These are phyloP conservation scores for Pneumocystis wakefieldiae DNA, from an alignment of 1,139 yeast species.

Conservation along the genomic window DNA sequence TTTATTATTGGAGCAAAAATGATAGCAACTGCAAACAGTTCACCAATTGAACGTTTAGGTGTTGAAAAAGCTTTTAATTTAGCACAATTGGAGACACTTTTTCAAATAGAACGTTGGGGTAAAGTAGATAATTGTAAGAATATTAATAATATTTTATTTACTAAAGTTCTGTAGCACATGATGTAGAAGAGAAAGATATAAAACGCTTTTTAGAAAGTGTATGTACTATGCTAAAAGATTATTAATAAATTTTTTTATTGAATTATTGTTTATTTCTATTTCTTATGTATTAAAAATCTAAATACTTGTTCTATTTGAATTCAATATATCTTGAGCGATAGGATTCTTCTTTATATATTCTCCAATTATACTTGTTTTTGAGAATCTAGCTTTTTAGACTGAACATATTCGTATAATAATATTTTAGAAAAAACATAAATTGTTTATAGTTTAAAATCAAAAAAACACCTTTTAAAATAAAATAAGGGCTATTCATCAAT, in stretches of 20 bases:
- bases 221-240: neutral
- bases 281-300: too few relatives aligned
- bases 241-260: neutral
- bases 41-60: neutral
- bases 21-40: neutral
- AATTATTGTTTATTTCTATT: neutral
- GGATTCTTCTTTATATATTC: too few relatives aligned
- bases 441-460: too few relatives aligned
- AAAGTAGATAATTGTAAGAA: neutral
- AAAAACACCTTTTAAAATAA: too few relatives aligned
- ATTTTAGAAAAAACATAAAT: too few relatives aligned
- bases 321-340: too few relatives aligned
- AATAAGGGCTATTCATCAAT: too few relatives aligned
- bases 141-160: neutral
- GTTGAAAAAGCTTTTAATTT: neutral
- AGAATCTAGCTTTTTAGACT: too few relatives aligned
- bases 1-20: neutral
- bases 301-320: too few relatives aligned
- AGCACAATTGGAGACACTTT: neutral
- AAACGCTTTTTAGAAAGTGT: neutral
- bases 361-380: too few relatives aligned
- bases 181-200: neutral
- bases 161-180: neutral
- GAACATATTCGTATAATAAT: too few relatives aligned
- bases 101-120: neutral